These are phyloP conservation scores for Pulveroboletus sp. DNA, from an alignment of 768 basidiomycete species.

Conservation along the genomic window DNA sequence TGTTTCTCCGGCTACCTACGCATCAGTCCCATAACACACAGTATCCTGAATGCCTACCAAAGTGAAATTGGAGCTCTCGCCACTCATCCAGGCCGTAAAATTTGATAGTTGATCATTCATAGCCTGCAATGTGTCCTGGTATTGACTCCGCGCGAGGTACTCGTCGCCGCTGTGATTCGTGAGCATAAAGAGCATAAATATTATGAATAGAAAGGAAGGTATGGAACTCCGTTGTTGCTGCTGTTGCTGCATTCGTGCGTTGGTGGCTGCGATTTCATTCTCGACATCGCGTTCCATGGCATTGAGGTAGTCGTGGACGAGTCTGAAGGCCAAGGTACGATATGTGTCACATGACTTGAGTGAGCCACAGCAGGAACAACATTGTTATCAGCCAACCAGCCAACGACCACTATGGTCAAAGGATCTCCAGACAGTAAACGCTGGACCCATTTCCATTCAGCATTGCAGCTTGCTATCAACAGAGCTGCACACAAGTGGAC, in stretches of 20 bases:
- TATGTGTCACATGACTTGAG: slow-evolving; percentile 22
- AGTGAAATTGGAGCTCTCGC: slow-evolving; percentile 59
- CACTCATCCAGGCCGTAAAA: slow-evolving; percentile 72
- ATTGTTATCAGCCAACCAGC: not conserved
- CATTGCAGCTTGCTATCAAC: slow-evolving; percentile 49
- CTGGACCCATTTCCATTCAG: slow-evolving; percentile 48
- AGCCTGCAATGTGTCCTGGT: slow-evolving; percentile 57
- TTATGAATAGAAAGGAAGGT: slow-evolving; percentile 69
- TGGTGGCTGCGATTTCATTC: slow-evolving; percentile 8
- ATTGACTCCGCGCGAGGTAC: slow-evolving; percentile 56
- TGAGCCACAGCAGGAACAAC: not conserved
- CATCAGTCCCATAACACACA: slow-evolving; percentile 2
- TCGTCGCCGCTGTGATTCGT: slow-evolving; percentile 72
- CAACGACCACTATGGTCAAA: slow-evolving; percentile 17
- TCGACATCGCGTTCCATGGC: slow-evolving; percentile 31
- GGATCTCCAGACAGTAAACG: slow-evolving; percentile 37
- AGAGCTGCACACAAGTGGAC: slow-evolving; percentile 51
- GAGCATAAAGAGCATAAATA: slow-evolving; percentile 73
- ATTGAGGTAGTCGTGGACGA: slow-evolving; percentile 3
- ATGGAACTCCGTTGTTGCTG: slow-evolving; percentile 56
- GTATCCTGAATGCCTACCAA: slow-evolving; percentile 41
- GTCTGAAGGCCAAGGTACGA: not conserved
- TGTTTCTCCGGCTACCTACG: slow-evolving; percentile 44
- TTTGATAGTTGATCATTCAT: slow-evolving; percentile 62
- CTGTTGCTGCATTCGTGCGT: slow-evolving; percentile 22